A percentile compares a stretch with the other conserved stretches of the same genome.
These are phyloP conservation scores for Clathrus columnatus DNA, from an alignment of 768 basidiomycete species.

Conservation along the genomic window DNA sequence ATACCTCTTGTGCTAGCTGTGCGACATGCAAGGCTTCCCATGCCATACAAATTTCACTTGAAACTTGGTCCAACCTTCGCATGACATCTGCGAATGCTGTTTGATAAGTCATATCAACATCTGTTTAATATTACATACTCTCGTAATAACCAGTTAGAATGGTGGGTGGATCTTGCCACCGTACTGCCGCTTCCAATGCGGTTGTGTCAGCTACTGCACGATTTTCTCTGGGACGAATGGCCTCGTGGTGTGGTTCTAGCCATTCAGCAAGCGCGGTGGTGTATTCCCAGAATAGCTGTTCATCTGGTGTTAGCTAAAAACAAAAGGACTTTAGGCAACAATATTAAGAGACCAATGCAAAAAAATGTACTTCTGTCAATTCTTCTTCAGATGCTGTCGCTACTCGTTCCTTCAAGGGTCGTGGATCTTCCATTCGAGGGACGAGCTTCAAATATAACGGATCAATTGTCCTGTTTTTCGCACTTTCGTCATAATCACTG, in stretches of 20 bases:
- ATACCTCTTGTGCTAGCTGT: slow-evolving; percentile 66
- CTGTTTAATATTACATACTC: slow-evolving; percentile 38
- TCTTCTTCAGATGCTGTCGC: slow-evolving; percentile 41
- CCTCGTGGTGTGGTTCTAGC: slow-evolving; percentile 69
- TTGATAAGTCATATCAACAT: background rate
- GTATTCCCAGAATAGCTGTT: slow-evolving; percentile 49
- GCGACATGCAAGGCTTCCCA: slow-evolving; percentile 64
- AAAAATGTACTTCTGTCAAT: slow-evolving; percentile 38
- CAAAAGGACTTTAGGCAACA: background rate
- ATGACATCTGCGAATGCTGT: slow-evolving; percentile 38
- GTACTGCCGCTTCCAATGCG: slow-evolving; percentile 50
- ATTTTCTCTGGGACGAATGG: slow-evolving; percentile 39
- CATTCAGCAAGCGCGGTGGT: slow-evolving; percentile 57
- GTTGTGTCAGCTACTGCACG: slow-evolving; percentile 25
- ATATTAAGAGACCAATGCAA: slow-evolving; percentile 5
- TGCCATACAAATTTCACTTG: slow-evolving; percentile 32
- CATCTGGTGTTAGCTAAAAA: slow-evolving; percentile 56
- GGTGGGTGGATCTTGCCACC: slow-evolving; percentile 53
- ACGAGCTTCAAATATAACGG: slow-evolving; percentile 56
- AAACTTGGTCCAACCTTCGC: slow-evolving; percentile 38
- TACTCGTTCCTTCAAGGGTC: slow-evolving; percentile 54
- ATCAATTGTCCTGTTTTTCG: slow-evolving; percentile 76
- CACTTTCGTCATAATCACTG: slow-evolving; percentile 70
- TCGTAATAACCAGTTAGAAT: slow-evolving; percentile 53
- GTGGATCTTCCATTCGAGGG: slow-evolving; percentile 30